These are phyloP conservation scores for Saccharum hybrid DNA, from an alignment of 202 grass and related monocot genomes.

Conservation along the genomic window DNA sequence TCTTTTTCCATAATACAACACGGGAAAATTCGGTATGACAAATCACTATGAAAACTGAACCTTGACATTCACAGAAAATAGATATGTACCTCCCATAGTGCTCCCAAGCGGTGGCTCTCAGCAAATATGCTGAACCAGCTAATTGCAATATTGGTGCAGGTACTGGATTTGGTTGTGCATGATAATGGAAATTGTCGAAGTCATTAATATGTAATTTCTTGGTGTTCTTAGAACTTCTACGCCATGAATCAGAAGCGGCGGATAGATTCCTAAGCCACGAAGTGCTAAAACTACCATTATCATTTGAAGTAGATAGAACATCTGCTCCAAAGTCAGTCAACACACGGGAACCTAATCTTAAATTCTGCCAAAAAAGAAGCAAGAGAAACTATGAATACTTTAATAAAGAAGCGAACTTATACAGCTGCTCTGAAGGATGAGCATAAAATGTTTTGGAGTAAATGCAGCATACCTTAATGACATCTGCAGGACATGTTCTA, in stretches of 20 bases:
- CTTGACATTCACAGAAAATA: conserved; percentile 40
- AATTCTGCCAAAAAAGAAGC: conserved; percentile 58
- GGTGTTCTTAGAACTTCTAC: conserved; percentile 44
- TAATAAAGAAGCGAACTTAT: conserved; percentile 33
- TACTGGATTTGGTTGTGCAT: conserved; percentile 83
- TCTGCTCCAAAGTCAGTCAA: conserved; percentile 85
- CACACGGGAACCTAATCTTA: conserved; percentile 76
- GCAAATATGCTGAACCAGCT: conserved; percentile 77
- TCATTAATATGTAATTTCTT: conserved; percentile 66
- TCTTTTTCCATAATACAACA: conserved; percentile 7
- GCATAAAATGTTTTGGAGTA: conserved; percentile 31
- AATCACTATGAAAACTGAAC: conserved; percentile 21
- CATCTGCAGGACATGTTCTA: conserved; percentile 84
- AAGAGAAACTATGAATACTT: conserved; percentile 45
- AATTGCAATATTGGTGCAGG: conserved; percentile 86
- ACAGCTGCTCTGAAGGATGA: neutral
- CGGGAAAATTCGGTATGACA: neutral
- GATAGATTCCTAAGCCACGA: conserved; percentile 87
- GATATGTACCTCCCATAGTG: conserved; percentile 87
- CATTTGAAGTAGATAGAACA: conserved; percentile 69
- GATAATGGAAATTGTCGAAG: conserved; percentile 79
- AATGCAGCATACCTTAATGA: conserved; percentile 75
- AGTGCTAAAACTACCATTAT: conserved; percentile 95
- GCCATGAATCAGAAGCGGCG: conserved; percentile 49
- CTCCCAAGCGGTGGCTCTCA: conserved; percentile 93